phyloP scores from a whole-genome alignment of 768 basidiomycete species.

The Tephrocybe sp. region DNA sequence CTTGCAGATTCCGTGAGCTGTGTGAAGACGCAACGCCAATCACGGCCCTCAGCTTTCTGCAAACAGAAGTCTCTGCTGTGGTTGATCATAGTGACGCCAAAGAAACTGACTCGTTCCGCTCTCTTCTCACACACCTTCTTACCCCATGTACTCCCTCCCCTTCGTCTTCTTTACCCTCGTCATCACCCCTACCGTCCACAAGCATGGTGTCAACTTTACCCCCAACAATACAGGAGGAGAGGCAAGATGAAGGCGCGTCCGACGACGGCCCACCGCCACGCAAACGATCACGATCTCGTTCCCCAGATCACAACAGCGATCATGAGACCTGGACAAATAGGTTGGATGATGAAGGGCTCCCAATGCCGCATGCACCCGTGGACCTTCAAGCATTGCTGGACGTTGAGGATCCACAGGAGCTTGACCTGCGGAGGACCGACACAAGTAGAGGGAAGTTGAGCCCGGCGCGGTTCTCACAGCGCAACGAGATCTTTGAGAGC shows the following conservation, averaged over 20 bases:
- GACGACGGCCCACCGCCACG: conserved; percentile 36
- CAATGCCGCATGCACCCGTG: conserved; percentile 10
- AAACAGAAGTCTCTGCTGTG: conserved; percentile 65
- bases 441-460: conserved; percentile 28
- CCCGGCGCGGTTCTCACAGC: conserved; percentile 55
- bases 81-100: conserved; percentile 67
- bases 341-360: conserved; percentile 27
- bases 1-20: conserved; percentile 75
- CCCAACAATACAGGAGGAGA: conserved; percentile 5
- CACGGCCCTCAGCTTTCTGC: conserved; percentile 70
- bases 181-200: conserved; percentile 4
- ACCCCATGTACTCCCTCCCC: conserved; percentile 31
- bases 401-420: conserved; percentile 26
- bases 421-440: conserved; percentile 17
- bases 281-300: conserved; percentile 45
- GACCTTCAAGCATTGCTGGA: conserved; percentile 17
- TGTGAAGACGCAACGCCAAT: conserved; percentile 62
- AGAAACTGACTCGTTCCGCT: conserved; percentile 64
- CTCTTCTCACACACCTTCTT: conserved; percentile 65
- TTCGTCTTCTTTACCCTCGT: conserved; percentile 14
- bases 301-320: conserved; percentile 27
- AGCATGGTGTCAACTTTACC: not conserved
- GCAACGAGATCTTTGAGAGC: conserved; percentile 69
- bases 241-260: conserved; percentile 1
- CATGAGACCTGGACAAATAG: conserved; percentile 43